These are phyloP conservation scores for Beauveria sp. DNA, from an alignment of 2,329 filamentous ascomycete genomes.

Conservation along the genomic window DNA sequence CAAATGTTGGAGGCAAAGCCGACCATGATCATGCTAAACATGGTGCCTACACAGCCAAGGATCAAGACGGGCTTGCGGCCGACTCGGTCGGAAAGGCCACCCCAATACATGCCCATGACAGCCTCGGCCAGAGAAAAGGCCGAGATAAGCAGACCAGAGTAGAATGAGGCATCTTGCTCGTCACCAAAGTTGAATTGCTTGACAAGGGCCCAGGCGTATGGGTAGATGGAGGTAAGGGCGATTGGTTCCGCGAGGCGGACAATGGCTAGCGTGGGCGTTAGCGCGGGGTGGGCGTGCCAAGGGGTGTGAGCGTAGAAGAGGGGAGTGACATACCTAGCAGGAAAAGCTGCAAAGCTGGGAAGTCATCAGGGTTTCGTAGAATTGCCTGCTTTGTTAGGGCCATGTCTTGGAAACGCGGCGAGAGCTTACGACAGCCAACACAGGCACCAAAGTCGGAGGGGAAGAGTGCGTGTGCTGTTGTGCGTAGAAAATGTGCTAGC, in stretches of 20 bases:
- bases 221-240: constrained; percentile 86
- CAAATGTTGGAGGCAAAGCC: constrained; percentile 79
- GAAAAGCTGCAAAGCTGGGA: constrained; percentile 76
- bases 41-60: constrained; percentile 72
- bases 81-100: constrained; percentile 69
- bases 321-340: constrained; percentile 58
- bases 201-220: constrained; percentile 80
- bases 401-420: constrained; percentile 38
- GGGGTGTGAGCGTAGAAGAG: background rate
- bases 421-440: constrained; percentile 38
- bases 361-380: constrained; percentile 60
- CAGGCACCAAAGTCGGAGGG: constrained; percentile 21
- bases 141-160: constrained; percentile 80
- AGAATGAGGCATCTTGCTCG: constrained; percentile 72
- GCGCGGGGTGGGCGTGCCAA: constrained; percentile 1
- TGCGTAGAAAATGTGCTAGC: constrained; percentile 10
- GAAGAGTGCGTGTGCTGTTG: constrained; percentile 17
- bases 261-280: constrained; percentile 53
- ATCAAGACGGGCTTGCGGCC: constrained; percentile 82
- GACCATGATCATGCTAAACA: constrained; percentile 74
- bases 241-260: constrained; percentile 90
- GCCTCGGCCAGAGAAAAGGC: constrained; percentile 79
- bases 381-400: constrained; percentile 42
- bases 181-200: constrained; percentile 67
- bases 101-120: constrained; percentile 83